These are phyloP conservation scores for Naumovozyma castellii DNA, from an alignment of 805 yeast species.

Conservation along the genomic window DNA sequence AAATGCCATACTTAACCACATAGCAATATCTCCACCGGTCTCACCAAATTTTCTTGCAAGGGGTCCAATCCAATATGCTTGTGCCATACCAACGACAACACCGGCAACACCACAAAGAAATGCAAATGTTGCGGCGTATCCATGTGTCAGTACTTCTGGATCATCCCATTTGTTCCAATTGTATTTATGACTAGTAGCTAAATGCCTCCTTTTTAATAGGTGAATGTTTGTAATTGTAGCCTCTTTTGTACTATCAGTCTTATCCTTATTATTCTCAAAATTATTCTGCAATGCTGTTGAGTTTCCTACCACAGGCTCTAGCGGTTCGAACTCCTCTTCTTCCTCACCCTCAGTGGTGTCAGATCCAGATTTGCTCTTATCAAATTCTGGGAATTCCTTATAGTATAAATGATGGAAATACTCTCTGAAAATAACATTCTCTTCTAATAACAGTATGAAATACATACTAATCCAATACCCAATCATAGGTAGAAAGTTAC, in stretches of 20 bases:
- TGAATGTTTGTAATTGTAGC: slow-evolving; percentile 9
- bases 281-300: slow-evolving; percentile 2
- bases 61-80: slow-evolving; percentile 74
- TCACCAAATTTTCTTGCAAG: slow-evolving; percentile 57
- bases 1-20: slow-evolving; percentile 69
- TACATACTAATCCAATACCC: slow-evolving; percentile 88
- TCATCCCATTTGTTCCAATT: slow-evolving; percentile 73
- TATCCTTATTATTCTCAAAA: slow-evolving; percentile 9
- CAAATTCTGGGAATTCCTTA: slow-evolving; percentile 33
- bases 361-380: slow-evolving; percentile 1
- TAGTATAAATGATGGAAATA: slow-evolving; percentile 35
- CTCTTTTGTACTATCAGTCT: slow-evolving; percentile 1
- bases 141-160: slow-evolving; percentile 48
- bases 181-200: slow-evolving; percentile 37
- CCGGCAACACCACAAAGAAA: slow-evolving; percentile 69
- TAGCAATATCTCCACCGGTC: slow-evolving; percentile 71
- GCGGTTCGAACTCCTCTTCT: not conserved
- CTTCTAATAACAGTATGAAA: slow-evolving; percentile 59
- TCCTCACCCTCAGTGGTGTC: slow-evolving; percentile 2
- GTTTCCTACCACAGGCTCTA: not conserved
- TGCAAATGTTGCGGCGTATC: slow-evolving; percentile 59
- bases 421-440: slow-evolving; percentile 59
- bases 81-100: slow-evolving; percentile 82
- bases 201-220: slow-evolving; percentile 12
- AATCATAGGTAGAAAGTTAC: slow-evolving; percentile 81